Evolutionary conservation across 31 red algal species (phyloP).

Genomic region (Odonthalia washingtoniensis): DNA sequence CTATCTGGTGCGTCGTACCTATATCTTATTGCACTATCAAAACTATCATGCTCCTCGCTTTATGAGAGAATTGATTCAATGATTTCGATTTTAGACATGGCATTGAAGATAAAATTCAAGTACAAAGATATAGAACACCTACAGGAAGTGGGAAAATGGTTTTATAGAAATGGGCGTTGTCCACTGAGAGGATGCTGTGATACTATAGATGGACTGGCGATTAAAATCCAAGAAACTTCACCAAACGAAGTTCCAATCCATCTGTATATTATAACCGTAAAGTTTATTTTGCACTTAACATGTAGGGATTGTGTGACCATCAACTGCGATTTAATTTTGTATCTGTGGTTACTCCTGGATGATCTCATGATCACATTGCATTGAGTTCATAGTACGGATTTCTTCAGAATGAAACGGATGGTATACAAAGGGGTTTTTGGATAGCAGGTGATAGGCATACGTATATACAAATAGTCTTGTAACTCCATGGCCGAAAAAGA

Average conservation of each 20-base stretch:
- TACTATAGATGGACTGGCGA: constrained; percentile 42
- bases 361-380: constrained; percentile 42
- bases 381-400: not conserved
- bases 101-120: too few species aligned
- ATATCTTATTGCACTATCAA: too few species aligned
- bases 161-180: constrained; percentile 20
- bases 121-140: too few species aligned
- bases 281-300: constrained; percentile 37
- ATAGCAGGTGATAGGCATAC: constrained; percentile 57
- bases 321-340: constrained; percentile 50
- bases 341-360: constrained; percentile 42
- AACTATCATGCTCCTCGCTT: too few species aligned
- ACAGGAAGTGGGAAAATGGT: not conserved
- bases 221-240: constrained; percentile 48
- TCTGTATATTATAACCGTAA: constrained; percentile 56
- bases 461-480: constrained; percentile 18
- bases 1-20: too few species aligned
- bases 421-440: constrained; percentile 42
- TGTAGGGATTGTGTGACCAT: constrained; percentile 49
- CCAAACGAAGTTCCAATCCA: constrained; percentile 14
- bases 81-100: too few species aligned
- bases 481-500: too few species aligned
- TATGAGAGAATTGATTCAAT: too few species aligned
- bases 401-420: not conserved
- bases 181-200: constrained; percentile 30